Evolutionary conservation across 306 rosid species (phyloP), one percentile per base, ranked within the genome.

Genomic region (Fagus sylvatica): DNA sequence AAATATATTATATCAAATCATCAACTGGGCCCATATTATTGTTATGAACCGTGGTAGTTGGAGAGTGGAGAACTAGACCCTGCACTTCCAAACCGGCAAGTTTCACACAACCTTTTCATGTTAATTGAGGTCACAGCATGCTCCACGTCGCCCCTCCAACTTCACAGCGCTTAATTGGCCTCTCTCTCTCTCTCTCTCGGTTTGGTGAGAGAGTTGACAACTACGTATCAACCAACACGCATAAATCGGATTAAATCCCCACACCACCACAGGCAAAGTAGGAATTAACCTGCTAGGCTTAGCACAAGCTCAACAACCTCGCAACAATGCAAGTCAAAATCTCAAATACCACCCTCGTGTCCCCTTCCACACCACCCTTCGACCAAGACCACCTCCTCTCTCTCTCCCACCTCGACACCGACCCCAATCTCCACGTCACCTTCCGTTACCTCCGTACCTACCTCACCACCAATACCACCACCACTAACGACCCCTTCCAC

Each of bases 361-460:
- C 66, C 71, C 96, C 98, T 42, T 73, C 89, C 32, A 57, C 48
- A 9, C 74, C 91, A 1, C 89, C 96, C 49, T 92, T 94, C 76
- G 8, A 28, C 19, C 39, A 81, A 56, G 77, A 81, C 68, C 97
- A 92, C 61, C 19, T 74, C 76, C 96, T 92, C 82, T 57, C 87
- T 48, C 98, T 94, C 59, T 88, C 93, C 65, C 92, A 81, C 80
- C 83, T 94, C 34, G 98, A 94, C 91, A 92, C 83, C 53, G 98
- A 94, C 34, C 84, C 80, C 69, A 94, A 94, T 79, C 91, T 89
- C 89, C 83, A 79, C 48, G 76, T 89, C 80, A 89, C 79, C 72
- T 85, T 94, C 81, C 97, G 98, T 5, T 94, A 94, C 88, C 91
- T 94, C 69, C 97, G 98, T 22, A 91, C 82, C 39, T 94, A 94